phyloP scores from a whole-genome alignment of 805 yeast genomes.

The Scheffersomyces lignosus region DNA sequence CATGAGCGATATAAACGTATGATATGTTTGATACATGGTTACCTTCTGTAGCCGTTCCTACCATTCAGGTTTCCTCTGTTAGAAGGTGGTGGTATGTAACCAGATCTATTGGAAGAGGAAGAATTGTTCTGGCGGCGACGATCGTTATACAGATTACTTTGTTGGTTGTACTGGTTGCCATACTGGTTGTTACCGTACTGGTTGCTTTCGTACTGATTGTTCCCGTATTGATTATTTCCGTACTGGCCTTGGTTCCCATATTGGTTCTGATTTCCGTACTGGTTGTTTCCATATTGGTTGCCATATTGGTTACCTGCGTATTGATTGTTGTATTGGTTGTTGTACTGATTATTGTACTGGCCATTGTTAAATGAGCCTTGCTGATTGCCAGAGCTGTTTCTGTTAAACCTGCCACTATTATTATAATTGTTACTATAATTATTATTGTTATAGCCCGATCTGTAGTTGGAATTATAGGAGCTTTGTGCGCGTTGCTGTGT shows the following conservation, averaged over 20 bases:
- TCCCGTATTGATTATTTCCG: conserved; percentile 9
- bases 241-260: conserved; percentile 5
- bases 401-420: conserved; percentile 10
- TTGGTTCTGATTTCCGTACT: conserved; percentile 15
- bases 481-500: conserved; percentile 6
- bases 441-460: conserved; percentile 8
- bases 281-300: conserved; percentile 8
- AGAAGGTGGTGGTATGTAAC: conserved; percentile 1
- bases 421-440: conserved; percentile 11
- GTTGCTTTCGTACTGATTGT: conserved; percentile 8
- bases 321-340: conserved; percentile 11
- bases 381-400: conserved; percentile 9
- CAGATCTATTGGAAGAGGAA: neutral
- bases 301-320: conserved; percentile 6
- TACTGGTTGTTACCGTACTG: conserved; percentile 3
- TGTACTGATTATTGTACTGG: conserved; percentile 6
- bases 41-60: conserved; percentile 2
- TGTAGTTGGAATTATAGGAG: neutral
- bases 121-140: no score
- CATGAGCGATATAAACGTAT: no score
- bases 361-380: conserved; percentile 6
- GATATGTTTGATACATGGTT: no score
- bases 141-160: conserved; percentile 6
- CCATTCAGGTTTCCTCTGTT: conserved; percentile 1
- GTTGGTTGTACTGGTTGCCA: conserved; percentile 2